Percentiles rank a stretch among this genome's conserved stretches.
phyloP scores from a whole-genome alignment of 352 stramenopile species.

The Pythium sp. region DNA sequence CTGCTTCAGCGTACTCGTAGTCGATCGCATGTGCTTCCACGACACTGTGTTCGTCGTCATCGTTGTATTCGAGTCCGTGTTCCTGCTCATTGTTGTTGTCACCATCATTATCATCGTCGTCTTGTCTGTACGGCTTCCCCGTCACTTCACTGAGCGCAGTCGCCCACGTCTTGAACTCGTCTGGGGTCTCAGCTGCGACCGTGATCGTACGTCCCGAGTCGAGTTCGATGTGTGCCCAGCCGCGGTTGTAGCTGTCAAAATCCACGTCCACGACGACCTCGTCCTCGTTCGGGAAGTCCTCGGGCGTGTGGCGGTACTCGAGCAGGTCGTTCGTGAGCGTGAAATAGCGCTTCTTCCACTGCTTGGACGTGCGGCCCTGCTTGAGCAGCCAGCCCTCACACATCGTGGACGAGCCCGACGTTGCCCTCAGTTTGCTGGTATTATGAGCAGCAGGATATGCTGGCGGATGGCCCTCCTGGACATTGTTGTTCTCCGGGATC shows the following conservation, averaged over 20 bases:
- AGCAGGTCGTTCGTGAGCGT: slow-evolving; percentile 52
- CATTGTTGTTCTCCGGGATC: neutral
- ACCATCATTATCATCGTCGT: neutral
- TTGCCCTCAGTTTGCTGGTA: neutral
- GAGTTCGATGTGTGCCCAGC: slow-evolving; percentile 49
- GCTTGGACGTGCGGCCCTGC: slow-evolving; percentile 34
- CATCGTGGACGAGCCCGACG: neutral
- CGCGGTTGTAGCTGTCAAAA: slow-evolving; percentile 31
- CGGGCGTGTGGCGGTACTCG: slow-evolving; percentile 56
- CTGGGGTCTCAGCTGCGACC: slow-evolving; percentile 40
- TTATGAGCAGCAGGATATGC: neutral
- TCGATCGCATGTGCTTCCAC: slow-evolving; percentile 2
- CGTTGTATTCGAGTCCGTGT: neutral
- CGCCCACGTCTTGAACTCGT: slow-evolving; percentile 56
- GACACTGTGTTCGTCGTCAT: neutral
- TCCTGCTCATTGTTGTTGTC: slow-evolving; percentile 2
- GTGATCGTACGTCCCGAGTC: slow-evolving; percentile 47
- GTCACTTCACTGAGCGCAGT: slow-evolving; percentile 40
- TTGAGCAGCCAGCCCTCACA: slow-evolving; percentile 66
- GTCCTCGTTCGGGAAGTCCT: slow-evolving; percentile 43
- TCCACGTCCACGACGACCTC: slow-evolving; percentile 49
- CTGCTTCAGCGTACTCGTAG: neutral
- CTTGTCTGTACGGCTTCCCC: slow-evolving; percentile 23
- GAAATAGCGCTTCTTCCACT: slow-evolving; percentile 71
- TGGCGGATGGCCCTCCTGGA: neutral